A percentile compares a stretch with the other conserved stretches of the same genome.
These are phyloP conservation scores for Nakazawaea populi DNA, from an alignment of 805 yeast genomes.

Conservation along the genomic window DNA sequence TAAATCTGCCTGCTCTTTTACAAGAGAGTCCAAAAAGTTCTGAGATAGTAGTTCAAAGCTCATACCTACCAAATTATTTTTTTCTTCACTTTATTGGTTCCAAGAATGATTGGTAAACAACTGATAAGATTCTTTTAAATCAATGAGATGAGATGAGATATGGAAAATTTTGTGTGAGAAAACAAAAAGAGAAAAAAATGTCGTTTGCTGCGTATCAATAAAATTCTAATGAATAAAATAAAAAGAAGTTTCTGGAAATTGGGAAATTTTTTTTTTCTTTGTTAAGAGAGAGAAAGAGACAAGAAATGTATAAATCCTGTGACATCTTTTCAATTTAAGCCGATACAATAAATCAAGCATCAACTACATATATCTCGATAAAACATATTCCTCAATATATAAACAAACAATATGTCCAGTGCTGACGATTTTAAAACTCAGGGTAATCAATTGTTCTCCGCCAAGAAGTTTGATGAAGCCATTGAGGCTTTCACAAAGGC, in stretches of 20 bases:
- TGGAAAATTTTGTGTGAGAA: neutral
- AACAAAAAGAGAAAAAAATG: neutral
- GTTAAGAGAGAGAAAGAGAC: too few relatives aligned
- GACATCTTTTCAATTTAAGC: neutral
- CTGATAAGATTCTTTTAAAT: too few relatives aligned
- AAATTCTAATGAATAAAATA: neutral
- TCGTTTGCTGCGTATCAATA: neutral
- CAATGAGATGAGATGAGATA: neutral
- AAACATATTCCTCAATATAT: neutral
- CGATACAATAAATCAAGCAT: neutral
- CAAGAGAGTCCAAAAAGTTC: constrained; percentile 41
- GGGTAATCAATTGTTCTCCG: constrained; percentile 90
- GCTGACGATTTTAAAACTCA: constrained; percentile 81
- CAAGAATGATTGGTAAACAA: too few relatives aligned
- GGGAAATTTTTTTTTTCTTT: too few relatives aligned
- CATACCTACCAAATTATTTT: neutral
- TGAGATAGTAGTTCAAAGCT: constrained; percentile 27
- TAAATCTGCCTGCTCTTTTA: constrained; percentile 33
- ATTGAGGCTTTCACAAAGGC: constrained; percentile 80
- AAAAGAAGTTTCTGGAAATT: constrained; percentile 7
- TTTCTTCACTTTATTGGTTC: too few relatives aligned
- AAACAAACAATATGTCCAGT: constrained; percentile 16
- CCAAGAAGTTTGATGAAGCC: constrained; percentile 79
- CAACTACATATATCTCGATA: neutral
- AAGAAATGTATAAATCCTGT: neutral